Base-by-base conservation (phyloP, 176 grass and related monocot species). In the Canna indica region DNA sequence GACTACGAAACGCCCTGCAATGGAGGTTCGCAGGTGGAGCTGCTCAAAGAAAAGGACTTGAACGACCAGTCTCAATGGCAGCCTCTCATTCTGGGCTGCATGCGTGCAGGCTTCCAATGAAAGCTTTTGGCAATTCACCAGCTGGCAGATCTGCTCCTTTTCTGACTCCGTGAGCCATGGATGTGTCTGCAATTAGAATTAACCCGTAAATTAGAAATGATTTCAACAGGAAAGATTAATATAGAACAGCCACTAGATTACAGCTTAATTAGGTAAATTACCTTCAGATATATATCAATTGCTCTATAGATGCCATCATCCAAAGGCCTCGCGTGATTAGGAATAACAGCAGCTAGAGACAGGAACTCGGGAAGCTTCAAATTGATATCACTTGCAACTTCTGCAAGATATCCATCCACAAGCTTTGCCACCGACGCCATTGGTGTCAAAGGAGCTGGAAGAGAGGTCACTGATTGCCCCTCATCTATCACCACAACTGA, bases 31-130 rank as follows among this genome's bases (percentile, higher is more conserved):
- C n/a, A 71, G 69, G 32, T 45, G 69, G 28, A 71, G 69, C 45
- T 71, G 69, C 30, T 71, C 69, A 12, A 71, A 71, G 45, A 71
- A 71, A 0, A 71, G 69, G 4, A 71, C 69, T 71, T 71, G 69
- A 34, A 71, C 69, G 7, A 71, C 22, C 14, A 71, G 44, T 15
- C 69, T 25, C 27, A 71, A 30, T 16, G 69, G 69, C 29, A 71
- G 18, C 69, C 69, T 71, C 47, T 71, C 69, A 31, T 71, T 71
- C 30, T 71, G 69, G 4, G 69, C 69, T 22, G 69, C 69, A 27
- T 71, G 69, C 30, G 30, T 71, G 47, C 69, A 36, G 69, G 69
- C 69, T 52, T 71, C 69, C 69, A 71, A 12, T 8, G 69, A 71
- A 12, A 71, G 69, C 69, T 71, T 71, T 30, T 71, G 69, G 69